Evolutionary conservation across 2,329 filamentous ascomycete genomes (phyloP).

Genomic region (Aspergillus oerlinghausenensis): DNA sequence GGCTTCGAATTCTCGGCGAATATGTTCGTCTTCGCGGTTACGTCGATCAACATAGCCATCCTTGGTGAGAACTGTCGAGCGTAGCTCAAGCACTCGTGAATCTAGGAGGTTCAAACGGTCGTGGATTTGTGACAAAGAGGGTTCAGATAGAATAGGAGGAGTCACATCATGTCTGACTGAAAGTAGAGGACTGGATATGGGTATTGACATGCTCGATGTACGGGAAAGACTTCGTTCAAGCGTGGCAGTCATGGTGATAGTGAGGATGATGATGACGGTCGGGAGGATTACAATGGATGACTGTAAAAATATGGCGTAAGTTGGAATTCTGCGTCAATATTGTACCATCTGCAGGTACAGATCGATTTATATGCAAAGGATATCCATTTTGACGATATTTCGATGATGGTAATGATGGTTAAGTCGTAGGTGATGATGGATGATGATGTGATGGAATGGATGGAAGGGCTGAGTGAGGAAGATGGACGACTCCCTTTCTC

Average conservation of each 20-base stretch:
- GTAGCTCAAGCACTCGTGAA: conserved; percentile 35
- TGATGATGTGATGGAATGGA: conserved; percentile 3
- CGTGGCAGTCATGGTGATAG: conserved; percentile 28
- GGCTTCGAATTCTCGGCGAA: conserved; percentile 36
- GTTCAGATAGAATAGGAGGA: conserved; percentile 31
- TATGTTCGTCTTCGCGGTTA: conserved; percentile 36
- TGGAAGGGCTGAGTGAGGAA: background rate
- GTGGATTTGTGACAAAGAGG: conserved; percentile 32
- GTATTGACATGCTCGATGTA: conserved; percentile 35
- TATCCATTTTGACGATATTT: conserved; percentile 13
- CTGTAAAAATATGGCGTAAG: background rate
- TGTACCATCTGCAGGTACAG: background rate
- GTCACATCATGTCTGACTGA: conserved; percentile 33
- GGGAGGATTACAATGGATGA: conserved; percentile 1
- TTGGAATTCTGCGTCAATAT: conserved; percentile 10
- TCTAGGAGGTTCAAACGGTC: conserved; percentile 37
- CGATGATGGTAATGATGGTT: conserved; percentile 3
- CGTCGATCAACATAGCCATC: conserved; percentile 37
- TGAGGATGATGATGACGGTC: conserved; percentile 1
- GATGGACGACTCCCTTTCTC: conserved; percentile 1
- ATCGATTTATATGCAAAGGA: background rate
- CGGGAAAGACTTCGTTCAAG: conserved; percentile 35
- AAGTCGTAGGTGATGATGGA: background rate
- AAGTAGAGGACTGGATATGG: conserved; percentile 32
- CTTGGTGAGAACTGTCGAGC: conserved; percentile 34